These are phyloP conservation scores for Spatholobus suberectus DNA, from an alignment of 306 rosid species.

Conservation along the genomic window DNA sequence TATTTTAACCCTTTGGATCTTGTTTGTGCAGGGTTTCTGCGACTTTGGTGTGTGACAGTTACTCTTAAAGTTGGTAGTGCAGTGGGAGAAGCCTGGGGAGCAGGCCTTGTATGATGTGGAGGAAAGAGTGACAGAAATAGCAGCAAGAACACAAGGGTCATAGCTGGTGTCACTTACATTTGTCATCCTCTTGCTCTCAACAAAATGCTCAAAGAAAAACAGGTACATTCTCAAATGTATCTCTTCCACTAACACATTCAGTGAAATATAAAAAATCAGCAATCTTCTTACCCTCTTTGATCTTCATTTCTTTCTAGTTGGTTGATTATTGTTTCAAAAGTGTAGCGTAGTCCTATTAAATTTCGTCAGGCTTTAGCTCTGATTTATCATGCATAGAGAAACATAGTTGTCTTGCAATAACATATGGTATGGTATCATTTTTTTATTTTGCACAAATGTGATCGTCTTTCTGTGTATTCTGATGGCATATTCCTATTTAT, in stretches of 20 bases:
- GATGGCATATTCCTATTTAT: slow-evolving; percentile 11
- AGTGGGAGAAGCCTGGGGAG: slow-evolving; percentile 75
- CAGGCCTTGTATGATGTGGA: slow-evolving; percentile 40
- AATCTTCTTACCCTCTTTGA: slow-evolving; percentile 39
- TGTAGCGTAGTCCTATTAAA: background rate
- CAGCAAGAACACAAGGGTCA: slow-evolving; percentile 44
- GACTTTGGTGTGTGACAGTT: slow-evolving; percentile 5
- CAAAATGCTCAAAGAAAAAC: slow-evolving; percentile 41
- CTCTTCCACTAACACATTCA: slow-evolving; percentile 23
- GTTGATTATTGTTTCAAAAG: background rate
- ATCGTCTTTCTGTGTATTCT: background rate
- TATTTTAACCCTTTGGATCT: slow-evolving; percentile 37
- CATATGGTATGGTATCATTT: background rate
- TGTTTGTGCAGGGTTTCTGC: slow-evolving; percentile 7
- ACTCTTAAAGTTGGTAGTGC: slow-evolving; percentile 39
- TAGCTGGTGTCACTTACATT: slow-evolving; percentile 33
- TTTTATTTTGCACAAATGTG: background rate
- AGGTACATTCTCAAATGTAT: slow-evolving; percentile 47
- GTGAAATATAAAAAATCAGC: slow-evolving; percentile 16
- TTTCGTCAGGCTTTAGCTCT: background rate
- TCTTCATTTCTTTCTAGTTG: slow-evolving; percentile 4
- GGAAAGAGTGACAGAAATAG: slow-evolving; percentile 51
- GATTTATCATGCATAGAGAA: background rate
- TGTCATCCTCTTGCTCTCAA: slow-evolving; percentile 42
- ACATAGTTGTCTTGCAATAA: background rate